phyloP scores from a whole-genome alignment of 2,329 filamentous ascomycete genomes.

The Penicillium glabrum region DNA sequence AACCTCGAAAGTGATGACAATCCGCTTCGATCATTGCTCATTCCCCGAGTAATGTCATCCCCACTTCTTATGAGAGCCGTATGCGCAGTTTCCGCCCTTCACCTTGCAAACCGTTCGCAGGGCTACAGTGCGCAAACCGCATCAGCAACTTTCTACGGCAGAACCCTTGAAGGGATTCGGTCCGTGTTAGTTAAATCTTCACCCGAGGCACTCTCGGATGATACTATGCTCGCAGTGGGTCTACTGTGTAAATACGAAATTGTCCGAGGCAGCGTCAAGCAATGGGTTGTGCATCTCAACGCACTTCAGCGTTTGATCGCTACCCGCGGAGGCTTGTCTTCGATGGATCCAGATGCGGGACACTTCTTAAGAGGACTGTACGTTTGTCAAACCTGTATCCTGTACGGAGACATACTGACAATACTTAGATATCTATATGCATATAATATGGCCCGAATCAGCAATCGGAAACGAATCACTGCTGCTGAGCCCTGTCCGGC shows the following conservation, averaged over 20 bases:
- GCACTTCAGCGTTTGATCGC: constrained; percentile 35
- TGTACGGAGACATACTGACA: constrained; percentile 1
- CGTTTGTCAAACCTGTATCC: background rate
- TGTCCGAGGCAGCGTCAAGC: constrained; percentile 38
- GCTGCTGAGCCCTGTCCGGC: constrained; percentile 12
- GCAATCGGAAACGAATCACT: constrained; percentile 28
- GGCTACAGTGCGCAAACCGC: constrained; percentile 27
- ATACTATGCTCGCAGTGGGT: constrained; percentile 35
- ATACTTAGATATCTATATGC: constrained; percentile 33
- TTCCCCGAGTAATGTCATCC: constrained; percentile 38
- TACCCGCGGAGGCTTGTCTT: constrained; percentile 32
- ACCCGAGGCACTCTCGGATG: constrained; percentile 24
- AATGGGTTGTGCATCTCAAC: constrained; percentile 39
- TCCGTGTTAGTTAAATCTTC: constrained; percentile 21
- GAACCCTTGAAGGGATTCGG: constrained; percentile 34
- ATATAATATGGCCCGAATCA: constrained; percentile 35
- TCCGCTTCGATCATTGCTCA: constrained; percentile 35
- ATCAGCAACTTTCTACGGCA: constrained; percentile 34
- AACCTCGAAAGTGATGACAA: constrained; percentile 40
- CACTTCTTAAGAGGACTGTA: constrained; percentile 38
- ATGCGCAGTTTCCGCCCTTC: constrained; percentile 39
- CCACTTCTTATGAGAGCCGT: constrained; percentile 38
- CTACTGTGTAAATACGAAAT: constrained; percentile 41
- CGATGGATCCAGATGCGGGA: constrained; percentile 30
- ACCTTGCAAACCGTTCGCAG: constrained; percentile 34